These are phyloP conservation scores for Limtongia smithiae DNA, from an alignment of 805 yeast species.

Conservation along the genomic window DNA sequence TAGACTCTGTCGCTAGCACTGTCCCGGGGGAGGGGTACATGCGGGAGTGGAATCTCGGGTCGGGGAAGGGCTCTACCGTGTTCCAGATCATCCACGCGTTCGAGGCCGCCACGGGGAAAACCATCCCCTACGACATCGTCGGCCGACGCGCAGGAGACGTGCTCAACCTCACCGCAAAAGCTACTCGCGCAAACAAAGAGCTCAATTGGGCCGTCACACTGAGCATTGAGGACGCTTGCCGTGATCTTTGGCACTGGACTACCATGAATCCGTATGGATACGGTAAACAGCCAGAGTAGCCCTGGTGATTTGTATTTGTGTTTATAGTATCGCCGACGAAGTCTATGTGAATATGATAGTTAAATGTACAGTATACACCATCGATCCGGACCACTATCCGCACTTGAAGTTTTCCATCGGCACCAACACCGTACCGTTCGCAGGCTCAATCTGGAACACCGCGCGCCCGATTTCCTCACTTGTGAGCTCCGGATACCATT, in stretches of 20 bases:
- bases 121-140: constrained; percentile 61
- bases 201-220: constrained; percentile 60
- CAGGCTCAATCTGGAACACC: constrained; percentile 15
- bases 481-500: constrained; percentile 8
- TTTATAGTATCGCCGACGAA: neutral
- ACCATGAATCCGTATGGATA: constrained; percentile 64
- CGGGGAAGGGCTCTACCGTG: constrained; percentile 78
- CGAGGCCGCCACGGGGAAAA: constrained; percentile 58
- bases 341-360: too few species aligned
- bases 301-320: neutral
- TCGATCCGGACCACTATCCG: too few species aligned
- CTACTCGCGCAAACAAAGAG: constrained; percentile 62
- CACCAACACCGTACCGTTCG: constrained; percentile 16
- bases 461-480: constrained; percentile 3
- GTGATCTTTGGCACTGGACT: constrained; percentile 77
- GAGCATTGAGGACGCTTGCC: constrained; percentile 60
- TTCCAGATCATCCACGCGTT: constrained; percentile 66
- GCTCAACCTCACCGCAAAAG: constrained; percentile 66
- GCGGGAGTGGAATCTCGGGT: constrained; percentile 80
- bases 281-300: constrained; percentile 15
- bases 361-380: too few species aligned
- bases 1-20: constrained; percentile 37
- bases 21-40: constrained; percentile 45
- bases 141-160: constrained; percentile 76
- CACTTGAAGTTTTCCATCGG: neutral